These are phyloP conservation scores for Saccharomyces hybrid DNA, from an alignment of 1,139 yeast genomes.

Conservation along the genomic window DNA sequence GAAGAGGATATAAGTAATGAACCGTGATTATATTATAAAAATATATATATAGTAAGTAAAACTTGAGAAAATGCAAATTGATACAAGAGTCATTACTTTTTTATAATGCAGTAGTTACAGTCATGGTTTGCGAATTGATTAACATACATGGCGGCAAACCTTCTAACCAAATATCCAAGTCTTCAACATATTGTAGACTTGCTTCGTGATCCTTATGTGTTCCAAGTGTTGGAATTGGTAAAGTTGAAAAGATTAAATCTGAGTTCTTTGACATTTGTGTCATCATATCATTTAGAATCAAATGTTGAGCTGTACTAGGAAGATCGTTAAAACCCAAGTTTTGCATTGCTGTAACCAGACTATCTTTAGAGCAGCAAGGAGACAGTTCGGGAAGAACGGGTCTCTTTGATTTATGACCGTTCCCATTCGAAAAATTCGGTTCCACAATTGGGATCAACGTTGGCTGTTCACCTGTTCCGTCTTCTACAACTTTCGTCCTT, in stretches of 20 bases:
- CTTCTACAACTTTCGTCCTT: conserved; percentile 59
- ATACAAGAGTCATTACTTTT: neutral
- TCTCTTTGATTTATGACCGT: conserved; percentile 8
- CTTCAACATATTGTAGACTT: conserved; percentile 65
- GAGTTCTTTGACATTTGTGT: conserved; percentile 51
- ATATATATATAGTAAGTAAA: neutral
- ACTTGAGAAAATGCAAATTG: neutral
- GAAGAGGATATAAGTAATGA: neutral
- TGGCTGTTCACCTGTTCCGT: conserved; percentile 56
- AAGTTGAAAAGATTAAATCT: conserved; percentile 71
- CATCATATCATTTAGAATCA: conserved; percentile 83
- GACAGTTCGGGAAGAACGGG: conserved; percentile 22
- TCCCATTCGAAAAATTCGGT: neutral
- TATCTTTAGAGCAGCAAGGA: conserved; percentile 24
- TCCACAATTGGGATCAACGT: conserved; percentile 48
- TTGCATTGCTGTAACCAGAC: conserved; percentile 33
- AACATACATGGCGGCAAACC: conserved; percentile 75
- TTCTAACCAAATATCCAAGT: conserved; percentile 71
- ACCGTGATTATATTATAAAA: neutral
- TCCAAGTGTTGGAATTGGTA: conserved; percentile 82
- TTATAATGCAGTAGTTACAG: conserved; percentile 83
- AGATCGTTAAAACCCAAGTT: conserved; percentile 64
- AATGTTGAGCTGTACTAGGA: conserved; percentile 86
- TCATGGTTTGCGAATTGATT: conserved; percentile 84
- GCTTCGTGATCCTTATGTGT: conserved; percentile 65